These are phyloP conservation scores for Anastatica hierochuntica DNA, from an alignment of 345 rosid species.

Conservation along the genomic window DNA sequence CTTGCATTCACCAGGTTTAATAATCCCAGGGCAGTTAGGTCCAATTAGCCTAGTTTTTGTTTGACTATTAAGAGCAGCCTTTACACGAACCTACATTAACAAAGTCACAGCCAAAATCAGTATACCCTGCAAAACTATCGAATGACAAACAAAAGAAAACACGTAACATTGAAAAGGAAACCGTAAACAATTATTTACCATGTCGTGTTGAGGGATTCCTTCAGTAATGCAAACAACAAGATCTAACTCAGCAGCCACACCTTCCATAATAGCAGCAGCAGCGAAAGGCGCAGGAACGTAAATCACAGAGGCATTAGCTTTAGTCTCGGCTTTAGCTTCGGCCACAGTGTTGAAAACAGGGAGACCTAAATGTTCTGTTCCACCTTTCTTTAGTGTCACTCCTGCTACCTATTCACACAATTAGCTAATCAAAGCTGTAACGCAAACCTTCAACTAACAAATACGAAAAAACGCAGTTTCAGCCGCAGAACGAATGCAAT, in stretches of 20 bases:
- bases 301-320: slow-evolving; percentile 76
- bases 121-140: not conserved
- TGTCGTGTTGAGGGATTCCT: slow-evolving; percentile 86
- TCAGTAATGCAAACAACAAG: slow-evolving; percentile 82
- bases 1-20: slow-evolving; percentile 91
- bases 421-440: too few relatives aligned
- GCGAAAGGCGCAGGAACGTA: slow-evolving; percentile 90
- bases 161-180: not conserved
- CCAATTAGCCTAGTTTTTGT: slow-evolving; percentile 77
- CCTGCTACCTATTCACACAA: slow-evolving; percentile 64
- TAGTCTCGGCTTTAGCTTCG: slow-evolving; percentile 91
- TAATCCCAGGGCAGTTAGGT: slow-evolving; percentile 90
- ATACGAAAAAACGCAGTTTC: too few relatives aligned
- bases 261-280: slow-evolving; percentile 91
- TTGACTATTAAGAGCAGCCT: slow-evolving; percentile 69
- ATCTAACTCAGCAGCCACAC: slow-evolving; percentile 70
- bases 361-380: slow-evolving; percentile 91
- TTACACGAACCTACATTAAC: slow-evolving; percentile 55
- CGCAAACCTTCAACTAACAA: too few relatives aligned
- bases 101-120: not conserved
- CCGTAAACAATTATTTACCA: slow-evolving; percentile 33
- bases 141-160: too few relatives aligned
- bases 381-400: slow-evolving; percentile 97
- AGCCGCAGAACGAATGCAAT: too few relatives aligned
- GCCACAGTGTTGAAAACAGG: slow-evolving; percentile 90